phyloP scores from a whole-genome alignment of 805 yeast species.

The Metschnikowia rubicola region DNA sequence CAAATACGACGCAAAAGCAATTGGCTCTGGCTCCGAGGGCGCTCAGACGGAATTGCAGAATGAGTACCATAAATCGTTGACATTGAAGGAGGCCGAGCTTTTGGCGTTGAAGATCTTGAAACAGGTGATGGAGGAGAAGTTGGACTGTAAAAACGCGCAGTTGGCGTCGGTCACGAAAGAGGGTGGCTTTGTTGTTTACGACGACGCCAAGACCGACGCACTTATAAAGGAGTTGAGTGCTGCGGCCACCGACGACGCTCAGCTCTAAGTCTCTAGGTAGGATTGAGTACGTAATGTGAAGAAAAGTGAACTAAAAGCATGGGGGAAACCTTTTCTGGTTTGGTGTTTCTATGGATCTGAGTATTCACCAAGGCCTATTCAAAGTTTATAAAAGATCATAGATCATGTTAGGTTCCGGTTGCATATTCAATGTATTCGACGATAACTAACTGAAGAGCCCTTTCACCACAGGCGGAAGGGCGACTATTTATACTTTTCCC shows the following conservation, averaged over 20 bases:
- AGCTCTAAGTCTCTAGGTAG: background rate
- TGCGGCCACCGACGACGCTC: conserved; percentile 25
- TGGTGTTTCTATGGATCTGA: too few relatives aligned
- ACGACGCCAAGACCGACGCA: conserved; percentile 76
- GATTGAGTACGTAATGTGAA: too few relatives aligned
- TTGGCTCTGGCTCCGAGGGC: conserved; percentile 98
- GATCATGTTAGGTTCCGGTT: too few relatives aligned
- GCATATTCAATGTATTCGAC: too few relatives aligned
- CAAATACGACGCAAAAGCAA: conserved; percentile 97
- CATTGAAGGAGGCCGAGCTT: conserved; percentile 89
- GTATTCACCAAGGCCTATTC: too few relatives aligned
- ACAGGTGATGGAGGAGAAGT: conserved; percentile 98
- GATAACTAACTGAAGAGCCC: too few relatives aligned
- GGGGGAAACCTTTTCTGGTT: background rate
- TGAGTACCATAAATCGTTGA: conserved; percentile 90
- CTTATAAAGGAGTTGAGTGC: conserved; percentile 76
- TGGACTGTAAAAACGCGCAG: conserved; percentile 93
- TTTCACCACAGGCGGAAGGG: too few relatives aligned
- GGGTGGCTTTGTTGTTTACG: conserved; percentile 80
- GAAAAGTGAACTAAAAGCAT: background rate
- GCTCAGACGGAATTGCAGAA: conserved; percentile 97
- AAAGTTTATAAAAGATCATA: too few relatives aligned
- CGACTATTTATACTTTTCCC: too few relatives aligned
- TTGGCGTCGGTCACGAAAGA: conserved; percentile 87
- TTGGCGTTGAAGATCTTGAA: conserved; percentile 84